phyloP scores from a whole-genome alignment of 2,329 filamentous ascomycete species.

The Dissoconium aciculare region DNA sequence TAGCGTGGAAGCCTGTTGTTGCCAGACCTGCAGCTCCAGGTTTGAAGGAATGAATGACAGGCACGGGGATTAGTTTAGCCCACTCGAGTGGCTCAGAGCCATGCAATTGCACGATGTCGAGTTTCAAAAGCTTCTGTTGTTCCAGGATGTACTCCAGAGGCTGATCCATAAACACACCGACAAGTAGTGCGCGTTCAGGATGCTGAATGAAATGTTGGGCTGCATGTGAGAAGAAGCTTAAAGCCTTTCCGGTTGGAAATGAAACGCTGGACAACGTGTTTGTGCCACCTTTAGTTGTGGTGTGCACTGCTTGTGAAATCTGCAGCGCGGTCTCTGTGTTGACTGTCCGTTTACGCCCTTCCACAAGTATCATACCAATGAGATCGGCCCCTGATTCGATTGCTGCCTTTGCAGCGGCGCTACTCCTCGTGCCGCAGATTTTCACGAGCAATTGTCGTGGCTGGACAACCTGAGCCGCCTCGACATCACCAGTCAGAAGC shows the following conservation, averaged over 20 bases:
- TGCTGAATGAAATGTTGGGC: slow-evolving; percentile 31
- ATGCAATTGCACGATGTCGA: slow-evolving; percentile 88
- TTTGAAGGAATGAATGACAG: slow-evolving; percentile 75
- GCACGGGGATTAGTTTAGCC: slow-evolving; percentile 76
- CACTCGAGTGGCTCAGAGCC: slow-evolving; percentile 87
- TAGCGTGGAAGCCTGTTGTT: slow-evolving; percentile 62
- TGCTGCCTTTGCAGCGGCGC: slow-evolving; percentile 65
- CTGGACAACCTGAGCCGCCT: slow-evolving; percentile 14
- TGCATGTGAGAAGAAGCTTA: slow-evolving; percentile 58
- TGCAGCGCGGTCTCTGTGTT: slow-evolving; percentile 60
- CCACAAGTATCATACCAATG: slow-evolving; percentile 82
- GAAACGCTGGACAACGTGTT: slow-evolving; percentile 4
- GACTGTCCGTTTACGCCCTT: slow-evolving; percentile 66
- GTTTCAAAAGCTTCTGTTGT: slow-evolving; percentile 56
- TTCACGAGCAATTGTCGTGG: slow-evolving; percentile 55
- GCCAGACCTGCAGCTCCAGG: slow-evolving; percentile 59
- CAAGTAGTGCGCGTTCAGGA: slow-evolving; percentile 55
- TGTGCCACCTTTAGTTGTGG: slow-evolving; percentile 25
- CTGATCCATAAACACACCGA: slow-evolving; percentile 90
- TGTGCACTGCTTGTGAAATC: slow-evolving; percentile 67
- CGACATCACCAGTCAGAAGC: slow-evolving; percentile 49
- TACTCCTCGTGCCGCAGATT: slow-evolving; percentile 80
- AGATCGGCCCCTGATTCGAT: slow-evolving; percentile 79
- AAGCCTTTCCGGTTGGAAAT: slow-evolving; percentile 24
- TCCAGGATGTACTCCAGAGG: slow-evolving; percentile 67